phyloP scores from a whole-genome alignment of 305 asterid species.

The Rubia peregrina region DNA sequence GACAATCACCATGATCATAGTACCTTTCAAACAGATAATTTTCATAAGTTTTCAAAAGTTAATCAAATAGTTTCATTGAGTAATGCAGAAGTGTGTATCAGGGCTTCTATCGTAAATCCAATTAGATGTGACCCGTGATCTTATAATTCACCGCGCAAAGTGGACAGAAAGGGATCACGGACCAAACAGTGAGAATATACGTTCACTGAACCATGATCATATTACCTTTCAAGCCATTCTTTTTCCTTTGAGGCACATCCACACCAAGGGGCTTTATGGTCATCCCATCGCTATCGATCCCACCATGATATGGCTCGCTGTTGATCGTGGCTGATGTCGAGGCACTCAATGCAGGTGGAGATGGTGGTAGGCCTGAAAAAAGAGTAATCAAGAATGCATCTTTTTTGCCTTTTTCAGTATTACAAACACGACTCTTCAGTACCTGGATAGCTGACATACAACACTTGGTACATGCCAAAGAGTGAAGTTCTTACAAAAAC shows the following conservation, averaged over 20 bases:
- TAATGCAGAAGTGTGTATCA: too few relatives aligned
- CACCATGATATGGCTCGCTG: conserved; percentile 39
- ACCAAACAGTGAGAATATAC: too few relatives aligned
- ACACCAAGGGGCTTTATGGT: conserved; percentile 78
- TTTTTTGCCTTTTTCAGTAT: not conserved
- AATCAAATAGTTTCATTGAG: too few relatives aligned
- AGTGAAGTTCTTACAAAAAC: conserved; percentile 39
- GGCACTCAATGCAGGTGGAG: conserved; percentile 65
- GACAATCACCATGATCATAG: conserved; percentile 42
- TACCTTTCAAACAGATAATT: conserved; percentile 22
- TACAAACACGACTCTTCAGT: not conserved
- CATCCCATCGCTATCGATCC: conserved; percentile 33
- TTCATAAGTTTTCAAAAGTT: too few relatives aligned
- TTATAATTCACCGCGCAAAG: too few relatives aligned
- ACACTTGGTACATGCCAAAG: conserved; percentile 70
- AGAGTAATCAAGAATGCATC: not conserved
- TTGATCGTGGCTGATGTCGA: conserved; percentile 42
- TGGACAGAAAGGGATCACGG: too few relatives aligned
- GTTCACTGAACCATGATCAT: conserved; percentile 24
- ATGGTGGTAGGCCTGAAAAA: conserved; percentile 77
- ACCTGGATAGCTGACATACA: conserved; percentile 91
- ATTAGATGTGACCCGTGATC: too few relatives aligned
- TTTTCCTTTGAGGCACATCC: conserved; percentile 49
- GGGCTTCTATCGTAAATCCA: too few relatives aligned
- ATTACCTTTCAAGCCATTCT: conserved; percentile 34